Conservation (phyloP, 495 filamentous ascomycete species). For the Saxophila tyrrhenica region DNA sequence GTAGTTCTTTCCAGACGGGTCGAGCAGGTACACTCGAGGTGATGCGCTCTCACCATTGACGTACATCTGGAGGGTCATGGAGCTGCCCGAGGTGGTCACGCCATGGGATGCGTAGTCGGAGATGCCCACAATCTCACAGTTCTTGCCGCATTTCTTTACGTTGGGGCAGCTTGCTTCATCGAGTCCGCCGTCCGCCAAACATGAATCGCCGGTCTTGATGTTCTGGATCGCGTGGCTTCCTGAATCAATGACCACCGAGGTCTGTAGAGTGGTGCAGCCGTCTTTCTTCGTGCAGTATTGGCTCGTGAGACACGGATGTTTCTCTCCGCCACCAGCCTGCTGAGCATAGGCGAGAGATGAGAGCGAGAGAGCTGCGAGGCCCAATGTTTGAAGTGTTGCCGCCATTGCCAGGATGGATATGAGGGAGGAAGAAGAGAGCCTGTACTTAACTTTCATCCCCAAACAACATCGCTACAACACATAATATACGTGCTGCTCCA, state of each 20-base stretch:
- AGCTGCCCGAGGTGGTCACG: slow-evolving; percentile 21
- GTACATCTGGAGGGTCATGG: slow-evolving; percentile 17
- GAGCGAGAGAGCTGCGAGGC: not conserved
- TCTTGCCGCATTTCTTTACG: slow-evolving; percentile 17
- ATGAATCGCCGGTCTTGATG: slow-evolving; percentile 18
- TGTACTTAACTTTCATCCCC: not conserved
- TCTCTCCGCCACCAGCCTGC: slow-evolving; percentile 20
- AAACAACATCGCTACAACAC: not conserved
- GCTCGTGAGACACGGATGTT: slow-evolving; percentile 25
- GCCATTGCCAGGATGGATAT: not conserved
- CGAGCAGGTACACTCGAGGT: slow-evolving; percentile 30
- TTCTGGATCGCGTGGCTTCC: slow-evolving; percentile 21
- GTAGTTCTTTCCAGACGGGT: slow-evolving; percentile 34
- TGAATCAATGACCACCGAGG: slow-evolving; percentile 26
- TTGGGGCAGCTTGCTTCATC: slow-evolving; percentile 19
- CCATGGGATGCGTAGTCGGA: slow-evolving; percentile 24
- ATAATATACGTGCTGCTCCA: not conserved
- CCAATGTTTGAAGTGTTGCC: not conserved
- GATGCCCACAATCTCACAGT: slow-evolving; percentile 27
- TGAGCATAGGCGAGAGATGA: slow-evolving; percentile 20
- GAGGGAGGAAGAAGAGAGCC: not conserved
- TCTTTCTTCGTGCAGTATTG: slow-evolving; percentile 24
- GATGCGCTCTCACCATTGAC: slow-evolving; percentile 20
- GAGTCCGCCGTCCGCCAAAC: slow-evolving; percentile 18
- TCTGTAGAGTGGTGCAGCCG: slow-evolving; percentile 24